Evolutionary conservation across 192 early-diverging fungal species (phyloP).

Genomic region (Martensiomyces pterosporus): DNA sequence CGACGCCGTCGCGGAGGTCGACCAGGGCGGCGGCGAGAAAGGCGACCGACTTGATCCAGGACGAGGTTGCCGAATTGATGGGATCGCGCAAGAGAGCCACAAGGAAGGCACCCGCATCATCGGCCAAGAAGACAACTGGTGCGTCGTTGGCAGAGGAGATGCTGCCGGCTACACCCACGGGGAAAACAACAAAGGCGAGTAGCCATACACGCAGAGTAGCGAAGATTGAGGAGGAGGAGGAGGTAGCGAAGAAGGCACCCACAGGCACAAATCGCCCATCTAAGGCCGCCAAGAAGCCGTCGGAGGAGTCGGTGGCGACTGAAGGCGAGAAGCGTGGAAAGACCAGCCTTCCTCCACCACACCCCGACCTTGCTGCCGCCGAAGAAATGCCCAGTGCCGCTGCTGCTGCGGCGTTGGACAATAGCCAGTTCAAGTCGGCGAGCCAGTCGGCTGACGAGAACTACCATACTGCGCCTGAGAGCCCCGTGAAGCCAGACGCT

Average conservation of each 20-base stretch:
- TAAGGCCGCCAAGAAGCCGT: slow-evolving; percentile 1
- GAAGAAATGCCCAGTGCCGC: slow-evolving; percentile 16
- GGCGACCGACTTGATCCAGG: slow-evolving; percentile 25
- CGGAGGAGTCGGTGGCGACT: neutral
- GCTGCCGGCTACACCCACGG: too few species aligned
- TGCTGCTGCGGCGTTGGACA: neutral
- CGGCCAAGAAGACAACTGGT: slow-evolving; percentile 7
- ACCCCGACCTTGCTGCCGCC: slow-evolving; percentile 24
- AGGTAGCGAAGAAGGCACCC: too few species aligned
- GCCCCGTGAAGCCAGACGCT: slow-evolving; percentile 13
- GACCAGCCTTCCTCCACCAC: slow-evolving; percentile 22
- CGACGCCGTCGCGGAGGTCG: slow-evolving; percentile 32
- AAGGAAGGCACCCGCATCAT: too few species aligned
- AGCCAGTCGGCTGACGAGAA: slow-evolving; percentile 13
- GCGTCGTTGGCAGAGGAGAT: too few species aligned
- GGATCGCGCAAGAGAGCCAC: slow-evolving; percentile 12
- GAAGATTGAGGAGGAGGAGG: too few species aligned
- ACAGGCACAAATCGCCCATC: too few species aligned
- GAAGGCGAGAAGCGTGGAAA: too few species aligned
- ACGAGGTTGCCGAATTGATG: slow-evolving; percentile 8
- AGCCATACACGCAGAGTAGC: too few species aligned
- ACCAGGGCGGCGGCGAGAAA: slow-evolving; percentile 24
- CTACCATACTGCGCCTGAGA: slow-evolving; percentile 32
- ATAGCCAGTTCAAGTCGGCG: too few species aligned
- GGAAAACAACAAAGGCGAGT: slow-evolving; percentile 3